phyloP scores from a whole-genome alignment of 1,139 yeast genomes.

The Scheffersomyces stambukii region DNA sequence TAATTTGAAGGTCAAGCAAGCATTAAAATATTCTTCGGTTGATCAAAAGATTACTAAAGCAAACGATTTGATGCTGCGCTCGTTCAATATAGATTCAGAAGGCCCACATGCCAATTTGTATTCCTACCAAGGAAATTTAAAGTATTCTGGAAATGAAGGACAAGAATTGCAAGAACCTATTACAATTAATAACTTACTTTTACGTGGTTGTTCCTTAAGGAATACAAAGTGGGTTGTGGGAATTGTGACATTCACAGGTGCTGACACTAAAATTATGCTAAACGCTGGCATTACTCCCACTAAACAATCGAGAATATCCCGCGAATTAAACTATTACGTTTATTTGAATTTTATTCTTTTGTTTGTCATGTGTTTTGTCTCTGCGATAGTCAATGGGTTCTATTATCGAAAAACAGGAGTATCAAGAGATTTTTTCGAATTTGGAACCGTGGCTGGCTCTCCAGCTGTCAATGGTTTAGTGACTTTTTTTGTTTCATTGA shows the following conservation, averaged over 20 bases:
- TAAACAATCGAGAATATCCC: constrained; percentile 49
- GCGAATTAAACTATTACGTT: constrained; percentile 49
- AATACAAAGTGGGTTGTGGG: constrained; percentile 57
- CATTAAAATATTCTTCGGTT: constrained; percentile 39
- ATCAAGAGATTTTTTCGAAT: constrained; percentile 45
- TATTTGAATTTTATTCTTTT: constrained; percentile 43
- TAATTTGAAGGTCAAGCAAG: constrained; percentile 50
- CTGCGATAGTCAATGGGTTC: constrained; percentile 51
- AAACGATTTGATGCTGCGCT: constrained; percentile 37
- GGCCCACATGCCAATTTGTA: constrained; percentile 55
- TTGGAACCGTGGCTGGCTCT: constrained; percentile 47
- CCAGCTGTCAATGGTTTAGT: constrained; percentile 51
- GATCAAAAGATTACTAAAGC: constrained; percentile 34
- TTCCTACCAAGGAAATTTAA: constrained; percentile 51
- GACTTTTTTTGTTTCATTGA: constrained; percentile 48
- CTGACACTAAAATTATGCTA: constrained; percentile 53
- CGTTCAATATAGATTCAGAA: constrained; percentile 47
- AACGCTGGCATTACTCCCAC: constrained; percentile 58
- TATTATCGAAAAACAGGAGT: constrained; percentile 31
- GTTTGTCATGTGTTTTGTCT: constrained; percentile 47
- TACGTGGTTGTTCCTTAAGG: constrained; percentile 51
- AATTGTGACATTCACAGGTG: constrained; percentile 49
- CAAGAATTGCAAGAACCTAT: constrained; percentile 35
- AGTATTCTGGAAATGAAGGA: constrained; percentile 21
- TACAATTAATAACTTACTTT: constrained; percentile 44